Percentiles rank a stretch among this genome's conserved stretches.
These are phyloP conservation scores for Globisporangium mamillatum DNA, from an alignment of 352 stramenopile genomes.

Conservation along the genomic window DNA sequence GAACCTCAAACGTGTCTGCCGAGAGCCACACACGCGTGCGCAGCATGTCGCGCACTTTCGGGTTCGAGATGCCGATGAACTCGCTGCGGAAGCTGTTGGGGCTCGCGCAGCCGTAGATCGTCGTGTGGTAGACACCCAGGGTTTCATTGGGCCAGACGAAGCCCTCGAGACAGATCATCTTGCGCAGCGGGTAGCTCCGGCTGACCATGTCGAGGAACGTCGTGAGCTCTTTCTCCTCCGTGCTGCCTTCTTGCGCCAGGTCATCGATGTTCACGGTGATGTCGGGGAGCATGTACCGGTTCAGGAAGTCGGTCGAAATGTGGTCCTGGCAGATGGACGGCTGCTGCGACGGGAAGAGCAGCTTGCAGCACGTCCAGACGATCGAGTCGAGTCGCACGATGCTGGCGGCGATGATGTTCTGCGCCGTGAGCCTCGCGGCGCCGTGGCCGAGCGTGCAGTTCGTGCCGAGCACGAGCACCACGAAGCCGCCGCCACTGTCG, in stretches of 20 bases:
- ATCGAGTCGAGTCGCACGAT: slow-evolving; percentile 21
- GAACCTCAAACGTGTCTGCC: slow-evolving; percentile 17
- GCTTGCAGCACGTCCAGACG: slow-evolving; percentile 24
- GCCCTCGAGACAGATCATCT: slow-evolving; percentile 21
- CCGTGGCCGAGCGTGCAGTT: slow-evolving; percentile 20
- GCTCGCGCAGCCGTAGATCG: slow-evolving; percentile 27
- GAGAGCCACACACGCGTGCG: slow-evolving; percentile 19
- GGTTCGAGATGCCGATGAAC: slow-evolving; percentile 21
- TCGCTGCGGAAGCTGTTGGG: slow-evolving; percentile 19
- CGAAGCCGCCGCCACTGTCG: slow-evolving; percentile 16
- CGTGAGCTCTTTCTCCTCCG: slow-evolving; percentile 20
- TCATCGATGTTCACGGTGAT: slow-evolving; percentile 10
- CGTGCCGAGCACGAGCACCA: slow-evolving; percentile 17
- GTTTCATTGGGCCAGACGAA: slow-evolving; percentile 22
- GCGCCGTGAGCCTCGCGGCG: not conserved
- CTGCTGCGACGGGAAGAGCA: slow-evolving; percentile 20
- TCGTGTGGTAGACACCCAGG: slow-evolving; percentile 10
- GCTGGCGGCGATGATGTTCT: slow-evolving; percentile 21
- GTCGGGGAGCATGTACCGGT: slow-evolving; percentile 20
- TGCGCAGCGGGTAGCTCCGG: slow-evolving; percentile 19
- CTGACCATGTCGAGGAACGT: slow-evolving; percentile 22
- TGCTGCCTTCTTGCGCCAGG: slow-evolving; percentile 7
- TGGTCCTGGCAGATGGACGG: slow-evolving; percentile 22
- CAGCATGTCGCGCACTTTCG: slow-evolving; percentile 17
- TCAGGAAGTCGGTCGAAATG: slow-evolving; percentile 22